Base-by-base conservation (phyloP, 1,139 yeast genomes). In the Yamadazyma diospyri region DNA sequence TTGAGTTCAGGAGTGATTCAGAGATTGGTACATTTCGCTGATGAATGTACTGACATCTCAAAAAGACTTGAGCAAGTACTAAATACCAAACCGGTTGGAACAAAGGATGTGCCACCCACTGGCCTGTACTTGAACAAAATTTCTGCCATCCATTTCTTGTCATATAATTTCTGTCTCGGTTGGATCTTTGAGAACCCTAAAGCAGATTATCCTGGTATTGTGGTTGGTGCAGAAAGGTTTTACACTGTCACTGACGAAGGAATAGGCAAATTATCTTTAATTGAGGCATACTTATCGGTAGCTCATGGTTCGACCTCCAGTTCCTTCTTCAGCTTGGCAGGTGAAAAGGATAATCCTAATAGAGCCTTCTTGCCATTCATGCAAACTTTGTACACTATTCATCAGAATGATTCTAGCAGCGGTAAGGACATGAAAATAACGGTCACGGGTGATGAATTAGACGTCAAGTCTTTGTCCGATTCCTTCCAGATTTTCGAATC, bases 101-200 rank as follows among this genome's bases (percentile, higher is more conserved):
- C 10, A 5, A 10, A 10, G 15, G 22, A 13, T 6, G n/a, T n/a
- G n/a, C n/a, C n/a, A n/a, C 12, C n/a, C 10, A 11, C 12, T 9
- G 5, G 9, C 8, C 29, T 25, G 29, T 18, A 24, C 9, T 11
- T 41, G 9, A 33, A 38, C 5, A 32, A 33, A 15, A 33, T 72
- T 39, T 59, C 72, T 12, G 58, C 84, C 0, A 62, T 83, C 25
- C 82, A 77, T 36, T 66, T 84, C 29, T 54, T 79, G 8, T 73
- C 88, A 0, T 74, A 79, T 43, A 77, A 81, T 44, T 69, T 83
- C 40, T 82, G 94, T 46, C 40, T 81, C 22, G 95, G 94, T 0
- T 85, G 94, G 88, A 53, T 86, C 5, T 82, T 82, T 50, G 59
- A 57, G 21, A 52, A 51, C 18, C 39, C 55, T 4, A 61, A 62